A percentile compares a stretch with the other conserved stretches of the same genome.
These are phyloP conservation scores for Metrosideros polymorpha DNA, from an alignment of 441 rosid genomes.

Conservation along the genomic window DNA sequence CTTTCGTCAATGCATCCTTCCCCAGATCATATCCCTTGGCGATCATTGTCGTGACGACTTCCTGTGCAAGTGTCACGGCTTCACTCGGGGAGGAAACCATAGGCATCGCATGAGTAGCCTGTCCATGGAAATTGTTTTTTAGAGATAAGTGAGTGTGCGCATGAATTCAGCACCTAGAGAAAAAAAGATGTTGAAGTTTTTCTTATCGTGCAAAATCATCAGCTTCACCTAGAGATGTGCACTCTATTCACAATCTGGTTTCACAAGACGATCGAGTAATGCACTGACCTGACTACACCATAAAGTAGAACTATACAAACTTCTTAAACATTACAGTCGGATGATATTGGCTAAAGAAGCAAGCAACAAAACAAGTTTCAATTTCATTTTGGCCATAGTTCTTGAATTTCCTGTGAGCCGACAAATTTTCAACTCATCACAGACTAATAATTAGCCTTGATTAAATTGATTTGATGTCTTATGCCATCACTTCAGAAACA, in stretches of 20 bases:
- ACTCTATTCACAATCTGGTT: neutral
- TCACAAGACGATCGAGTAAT: neutral
- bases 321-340: neutral
- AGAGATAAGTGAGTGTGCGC: neutral
- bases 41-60: slow-evolving; percentile 49
- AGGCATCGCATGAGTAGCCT: slow-evolving; percentile 30
- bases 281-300: neutral
- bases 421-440: neutral
- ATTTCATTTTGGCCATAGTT: neutral
- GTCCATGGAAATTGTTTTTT: neutral
- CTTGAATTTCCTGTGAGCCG: neutral
- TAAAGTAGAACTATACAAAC: neutral
- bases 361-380: neutral
- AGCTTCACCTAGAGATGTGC: neutral
- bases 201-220: neutral
- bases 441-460: neutral
- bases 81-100: slow-evolving; percentile 56
- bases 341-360: neutral
- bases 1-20: slow-evolving; percentile 45
- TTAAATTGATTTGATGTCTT: neutral
- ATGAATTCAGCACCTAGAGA: neutral
- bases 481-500: neutral
- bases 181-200: neutral
- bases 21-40: slow-evolving; percentile 48
- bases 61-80: slow-evolving; percentile 50